Evolutionary conservation across 176 grass and related monocot species (phyloP).

Genomic region (Musa troglodytarum): DNA sequence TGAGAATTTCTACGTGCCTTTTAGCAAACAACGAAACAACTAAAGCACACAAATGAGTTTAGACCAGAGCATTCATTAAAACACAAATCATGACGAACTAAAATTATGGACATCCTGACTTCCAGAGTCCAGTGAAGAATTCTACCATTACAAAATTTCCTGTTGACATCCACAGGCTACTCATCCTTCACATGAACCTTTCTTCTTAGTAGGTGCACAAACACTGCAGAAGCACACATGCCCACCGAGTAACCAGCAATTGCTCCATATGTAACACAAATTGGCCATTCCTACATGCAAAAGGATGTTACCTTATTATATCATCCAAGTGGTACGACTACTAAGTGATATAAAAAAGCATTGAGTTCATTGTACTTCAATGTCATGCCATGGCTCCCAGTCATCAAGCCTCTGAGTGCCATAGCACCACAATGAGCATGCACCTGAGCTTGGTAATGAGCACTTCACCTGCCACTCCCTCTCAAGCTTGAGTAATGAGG

Average conservation of each 20-base stretch:
- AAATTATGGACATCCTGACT: not conserved
- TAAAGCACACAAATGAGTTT: no score
- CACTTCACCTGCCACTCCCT: no score
- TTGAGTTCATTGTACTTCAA: not conserved
- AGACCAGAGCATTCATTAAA: no score
- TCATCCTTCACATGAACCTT: constrained; percentile 45
- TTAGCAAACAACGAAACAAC: no score
- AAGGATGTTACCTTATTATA: not conserved
- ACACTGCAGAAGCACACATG: constrained; percentile 31
- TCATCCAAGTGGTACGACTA: not conserved
- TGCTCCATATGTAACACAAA: constrained; percentile 72
- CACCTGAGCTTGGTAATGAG: no score
- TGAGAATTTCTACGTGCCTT: no score
- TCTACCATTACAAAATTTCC: not conserved
- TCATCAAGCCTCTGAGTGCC: no score
- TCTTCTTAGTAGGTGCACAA: constrained; percentile 34
- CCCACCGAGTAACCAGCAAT: constrained; percentile 58
- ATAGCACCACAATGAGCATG: no score
- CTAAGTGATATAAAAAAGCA: not conserved
- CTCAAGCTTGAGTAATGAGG: no score
- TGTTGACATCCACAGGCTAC: constrained; percentile 18
- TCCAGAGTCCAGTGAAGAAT: no score
- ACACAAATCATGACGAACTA: no score
- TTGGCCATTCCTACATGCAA: constrained; percentile 74
- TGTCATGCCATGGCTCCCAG: no score